Base-by-base conservation (phyloP, 2,329 filamentous ascomycete genomes). In the Ceratocystiopsis brevicomis region DNA sequence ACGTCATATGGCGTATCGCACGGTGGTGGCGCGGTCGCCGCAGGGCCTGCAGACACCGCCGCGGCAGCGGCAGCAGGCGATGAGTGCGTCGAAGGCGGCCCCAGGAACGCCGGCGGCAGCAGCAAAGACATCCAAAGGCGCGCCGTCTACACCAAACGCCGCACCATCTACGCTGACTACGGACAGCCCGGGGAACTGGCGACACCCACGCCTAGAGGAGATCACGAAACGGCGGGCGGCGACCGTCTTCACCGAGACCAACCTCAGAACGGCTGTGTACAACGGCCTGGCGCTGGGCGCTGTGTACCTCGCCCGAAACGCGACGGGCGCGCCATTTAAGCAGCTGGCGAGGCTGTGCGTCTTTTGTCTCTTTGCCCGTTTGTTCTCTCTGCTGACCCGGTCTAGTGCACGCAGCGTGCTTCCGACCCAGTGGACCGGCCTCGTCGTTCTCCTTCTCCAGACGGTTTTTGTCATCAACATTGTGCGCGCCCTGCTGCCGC, bases 131-230 rank as follows among this genome's bases (percentile, higher is more conserved):
- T 30, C 39, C 9, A 41, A 6, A 16, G 19, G 32, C 12, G 37
- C 43, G 32, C 38, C 45, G 25, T 13, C 40, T 12, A 41, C 25
- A 9, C 25, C 25, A 30, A 30, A 18, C 41, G 30, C 18, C 17
- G 40, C 40, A 3, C 39, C 46, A 9, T 18, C 39, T 12, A 43
- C 43, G 9, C 49, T 59, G 1, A 48, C 54, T 18, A 55, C 60
- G 25, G 71, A 75, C 43, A 75, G 70, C 52, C 72, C 83, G 8
- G 87, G 88, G 44, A 84, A 78, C 56, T 98, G 90, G 88, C 75
- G 78, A 55, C 90, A 98, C 59, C 90, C 90, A 33, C 77, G 80
- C 49, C 70, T 95, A 50, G 72, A 85, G 54, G 88, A 96, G 61
- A 92, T 98, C 56, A 76, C 81, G 15, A 72, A 73, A 49, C 77